A percentile compares a stretch with the other conserved stretches of the same genome.
These are phyloP conservation scores for Macrocybe sp. DNA, from an alignment of 1,284 basidiomycete species.

Conservation along the genomic window DNA sequence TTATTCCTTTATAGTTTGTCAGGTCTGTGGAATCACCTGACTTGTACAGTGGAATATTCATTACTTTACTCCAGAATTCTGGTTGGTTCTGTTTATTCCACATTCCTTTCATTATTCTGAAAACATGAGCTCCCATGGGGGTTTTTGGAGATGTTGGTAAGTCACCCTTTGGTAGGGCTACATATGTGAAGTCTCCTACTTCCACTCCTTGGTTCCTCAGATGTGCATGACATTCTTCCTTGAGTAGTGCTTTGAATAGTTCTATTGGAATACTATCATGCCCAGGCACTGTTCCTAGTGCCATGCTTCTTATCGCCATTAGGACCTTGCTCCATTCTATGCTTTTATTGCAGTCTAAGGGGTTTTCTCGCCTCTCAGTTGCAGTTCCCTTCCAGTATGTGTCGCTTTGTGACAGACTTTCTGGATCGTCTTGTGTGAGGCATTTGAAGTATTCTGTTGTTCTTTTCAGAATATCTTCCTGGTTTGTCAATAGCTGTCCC, in stretches of 20 bases:
- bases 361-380: not conserved
- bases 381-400: not conserved
- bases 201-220: not conserved
- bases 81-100: not conserved
- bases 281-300: not conserved
- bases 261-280: conserved; percentile 1
- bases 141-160: not conserved
- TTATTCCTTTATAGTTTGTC: conserved; percentile 6
- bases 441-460: not conserved
- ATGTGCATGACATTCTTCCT: not conserved
- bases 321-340: not conserved
- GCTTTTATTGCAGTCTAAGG: not conserved
- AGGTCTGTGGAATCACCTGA: conserved; percentile 2
- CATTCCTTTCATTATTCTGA: not conserved
- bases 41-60: conserved; percentile 1
- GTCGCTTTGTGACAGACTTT: not conserved
- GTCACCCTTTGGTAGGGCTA: not conserved
- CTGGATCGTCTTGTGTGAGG: not conserved
- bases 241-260: not conserved
- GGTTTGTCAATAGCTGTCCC: not conserved
- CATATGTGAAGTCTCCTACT: not conserved
- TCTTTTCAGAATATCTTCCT: not conserved
- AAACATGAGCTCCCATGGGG: not conserved
- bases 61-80: conserved; percentile 1
- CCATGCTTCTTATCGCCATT: not conserved